A percentile compares a stretch with the other conserved stretches of the same genome.
These are phyloP conservation scores for Backusella psychrophila DNA, from an alignment of 192 early-diverging fungal species.

Conservation along the genomic window DNA sequence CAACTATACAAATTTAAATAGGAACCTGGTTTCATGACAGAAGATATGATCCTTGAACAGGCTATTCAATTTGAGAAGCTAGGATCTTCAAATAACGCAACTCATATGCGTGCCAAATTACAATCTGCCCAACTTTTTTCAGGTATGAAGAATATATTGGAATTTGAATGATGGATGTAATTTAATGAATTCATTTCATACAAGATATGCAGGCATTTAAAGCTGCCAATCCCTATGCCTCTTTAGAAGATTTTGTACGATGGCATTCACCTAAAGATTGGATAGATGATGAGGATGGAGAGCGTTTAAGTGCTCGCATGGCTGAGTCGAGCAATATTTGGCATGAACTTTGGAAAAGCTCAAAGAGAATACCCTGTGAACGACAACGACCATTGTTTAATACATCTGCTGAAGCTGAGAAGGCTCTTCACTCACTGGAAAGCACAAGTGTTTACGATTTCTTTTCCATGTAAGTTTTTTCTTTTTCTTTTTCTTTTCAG, in stretches of 20 bases:
- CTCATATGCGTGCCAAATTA: slow-evolving; percentile 70
- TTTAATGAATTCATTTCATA: background rate
- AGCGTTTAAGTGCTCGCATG: slow-evolving; percentile 77
- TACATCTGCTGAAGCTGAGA: slow-evolving; percentile 69
- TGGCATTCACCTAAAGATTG: slow-evolving; percentile 97
- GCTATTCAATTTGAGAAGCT: slow-evolving; percentile 74
- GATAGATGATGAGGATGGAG: slow-evolving; percentile 56
- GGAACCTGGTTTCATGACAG: slow-evolving; percentile 78
- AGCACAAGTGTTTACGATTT: slow-evolving; percentile 50
- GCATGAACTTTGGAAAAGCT: slow-evolving; percentile 78
- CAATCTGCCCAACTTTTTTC: slow-evolving; percentile 75
- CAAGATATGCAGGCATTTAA: slow-evolving; percentile 91
- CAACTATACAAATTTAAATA: background rate
- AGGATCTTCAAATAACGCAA: slow-evolving; percentile 70
- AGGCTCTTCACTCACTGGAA: slow-evolving; percentile 72
- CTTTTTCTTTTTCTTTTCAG: slow-evolving; percentile 1
- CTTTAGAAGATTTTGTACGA: slow-evolving; percentile 86
- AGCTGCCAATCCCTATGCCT: slow-evolving; percentile 82
- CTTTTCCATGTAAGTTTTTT: slow-evolving; percentile 49
- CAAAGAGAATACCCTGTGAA: slow-evolving; percentile 56
- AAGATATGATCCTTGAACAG: slow-evolving; percentile 86
- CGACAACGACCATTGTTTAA: slow-evolving; percentile 84
- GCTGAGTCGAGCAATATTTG: slow-evolving; percentile 77
- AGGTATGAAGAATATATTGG: slow-evolving; percentile 32
- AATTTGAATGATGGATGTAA: background rate